These are phyloP conservation scores for Candida silvatica DNA, from an alignment of 805 yeast species.

Conservation along the genomic window DNA sequence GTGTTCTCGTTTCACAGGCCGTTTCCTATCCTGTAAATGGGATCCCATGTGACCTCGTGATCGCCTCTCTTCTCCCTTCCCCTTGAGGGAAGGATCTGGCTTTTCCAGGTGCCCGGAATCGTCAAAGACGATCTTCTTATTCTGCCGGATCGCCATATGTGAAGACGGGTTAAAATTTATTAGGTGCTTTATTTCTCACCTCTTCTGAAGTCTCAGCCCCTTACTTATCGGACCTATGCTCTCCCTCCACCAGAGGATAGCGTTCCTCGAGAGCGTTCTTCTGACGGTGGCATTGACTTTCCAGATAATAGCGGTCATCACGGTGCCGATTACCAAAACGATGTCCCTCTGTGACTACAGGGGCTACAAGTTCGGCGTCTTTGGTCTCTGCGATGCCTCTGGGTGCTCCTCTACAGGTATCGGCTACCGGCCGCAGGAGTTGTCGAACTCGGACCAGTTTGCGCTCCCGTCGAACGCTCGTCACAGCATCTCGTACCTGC, in stretches of 20 bases:
- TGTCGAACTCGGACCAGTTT: slow-evolving; percentile 28
- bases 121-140: slow-evolving; percentile 19
- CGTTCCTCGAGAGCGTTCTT: slow-evolving; percentile 15
- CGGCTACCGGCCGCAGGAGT: slow-evolving; percentile 31
- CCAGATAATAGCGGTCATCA: slow-evolving; percentile 49
- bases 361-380: slow-evolving; percentile 55
- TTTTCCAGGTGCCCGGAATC: slow-evolving; percentile 4
- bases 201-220: no score
- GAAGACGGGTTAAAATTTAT: no score
- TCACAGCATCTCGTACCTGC: slow-evolving; percentile 46
- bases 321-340: slow-evolving; percentile 47
- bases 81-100: background rate
- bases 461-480: slow-evolving; percentile 53
- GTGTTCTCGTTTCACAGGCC: no score
- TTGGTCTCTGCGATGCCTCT: slow-evolving; percentile 48
- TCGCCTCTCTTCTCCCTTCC: no score
- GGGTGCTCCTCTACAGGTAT: slow-evolving; percentile 33
- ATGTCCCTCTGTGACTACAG: slow-evolving; percentile 42
- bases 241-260: slow-evolving; percentile 16
- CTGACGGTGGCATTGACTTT: slow-evolving; percentile 44
- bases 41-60: no score
- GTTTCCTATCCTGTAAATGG: no score
- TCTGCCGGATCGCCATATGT: slow-evolving; percentile 14
- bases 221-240: no score
- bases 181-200: no score